phyloP scores from a whole-genome alignment of 352 stramenopile species.

The Globisporangium cystogenes region DNA sequence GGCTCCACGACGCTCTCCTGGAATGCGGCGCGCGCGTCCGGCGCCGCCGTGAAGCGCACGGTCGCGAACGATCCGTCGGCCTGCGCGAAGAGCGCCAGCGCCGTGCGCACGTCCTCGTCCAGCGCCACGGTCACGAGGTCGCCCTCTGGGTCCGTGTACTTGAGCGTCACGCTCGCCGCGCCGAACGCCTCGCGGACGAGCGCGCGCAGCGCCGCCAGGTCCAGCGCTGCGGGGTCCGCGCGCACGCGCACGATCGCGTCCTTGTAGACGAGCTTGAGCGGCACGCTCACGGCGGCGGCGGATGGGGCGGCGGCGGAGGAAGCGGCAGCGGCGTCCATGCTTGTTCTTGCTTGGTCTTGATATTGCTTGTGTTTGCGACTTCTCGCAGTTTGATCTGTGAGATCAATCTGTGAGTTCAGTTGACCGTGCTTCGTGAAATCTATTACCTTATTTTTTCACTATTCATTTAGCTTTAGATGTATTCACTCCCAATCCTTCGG shows the following conservation, averaged over 20 bases:
- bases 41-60: constrained; percentile 61
- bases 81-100: constrained; percentile 49
- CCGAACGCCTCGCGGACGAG: constrained; percentile 58
- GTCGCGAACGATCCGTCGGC: constrained; percentile 27
- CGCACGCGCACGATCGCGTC: constrained; percentile 69
- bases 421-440: too few species aligned
- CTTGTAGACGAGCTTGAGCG: constrained; percentile 76
- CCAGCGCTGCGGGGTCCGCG: constrained; percentile 45
- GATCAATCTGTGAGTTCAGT: too few species aligned
- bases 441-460: too few species aligned
- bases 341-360: neutral
- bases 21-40: constrained; percentile 53
- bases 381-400: too few species aligned
- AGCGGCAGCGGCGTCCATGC: neutral
- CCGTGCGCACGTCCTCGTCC: constrained; percentile 57
- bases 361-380: too few species aligned
- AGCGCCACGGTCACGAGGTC: constrained; percentile 62
- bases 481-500: too few species aligned
- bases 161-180: constrained; percentile 47
- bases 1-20: constrained; percentile 70
- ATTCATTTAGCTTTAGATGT: too few species aligned
- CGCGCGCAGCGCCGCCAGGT: constrained; percentile 30
- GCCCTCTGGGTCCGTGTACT: constrained; percentile 74
- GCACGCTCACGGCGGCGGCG: constrained; percentile 15
- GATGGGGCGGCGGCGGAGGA: too few species aligned